Evolutionary conservation across 2,329 filamentous ascomycete genomes (phyloP).

Genomic region (Aspergillus piperis): DNA sequence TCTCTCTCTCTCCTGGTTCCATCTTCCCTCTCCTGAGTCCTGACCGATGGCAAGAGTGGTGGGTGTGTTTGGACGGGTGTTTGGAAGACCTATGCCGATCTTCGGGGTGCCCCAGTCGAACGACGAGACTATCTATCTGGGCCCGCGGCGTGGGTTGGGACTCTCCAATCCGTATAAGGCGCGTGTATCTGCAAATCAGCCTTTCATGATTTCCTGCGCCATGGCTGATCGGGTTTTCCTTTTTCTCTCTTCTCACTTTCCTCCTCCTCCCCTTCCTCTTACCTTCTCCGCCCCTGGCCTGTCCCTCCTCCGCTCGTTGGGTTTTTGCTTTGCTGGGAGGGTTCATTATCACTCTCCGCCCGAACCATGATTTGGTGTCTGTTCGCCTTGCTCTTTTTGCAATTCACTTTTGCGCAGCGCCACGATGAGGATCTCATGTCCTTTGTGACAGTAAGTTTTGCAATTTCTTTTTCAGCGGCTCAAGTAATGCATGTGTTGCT

Average conservation of each 20-base stretch:
- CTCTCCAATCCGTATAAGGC: neutral
- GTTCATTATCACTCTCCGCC: neutral
- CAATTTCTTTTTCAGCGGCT: neutral
- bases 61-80: no score
- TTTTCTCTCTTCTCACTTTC: neutral
- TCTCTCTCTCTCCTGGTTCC: neutral
- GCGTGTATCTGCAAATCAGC: neutral
- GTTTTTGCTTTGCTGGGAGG: neutral
- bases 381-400: neutral
- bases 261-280: neutral
- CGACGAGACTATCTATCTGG: neutral
- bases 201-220: neutral
- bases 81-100: neutral
- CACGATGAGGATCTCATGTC: constrained; percentile 19
- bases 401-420: neutral
- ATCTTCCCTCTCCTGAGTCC: neutral
- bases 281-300: neutral
- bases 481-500: no score
- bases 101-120: neutral
- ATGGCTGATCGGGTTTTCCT: neutral
- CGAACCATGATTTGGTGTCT: neutral
- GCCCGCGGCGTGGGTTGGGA: neutral
- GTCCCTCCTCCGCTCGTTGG: neutral
- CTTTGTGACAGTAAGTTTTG: constrained; percentile 20
- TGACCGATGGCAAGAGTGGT: no score